Percentiles rank a stretch among this genome's conserved stretches.
Evolutionary conservation across 371 early-diverging fungal species (phyloP).

Genomic region (Lichtheimia ornata): DNA sequence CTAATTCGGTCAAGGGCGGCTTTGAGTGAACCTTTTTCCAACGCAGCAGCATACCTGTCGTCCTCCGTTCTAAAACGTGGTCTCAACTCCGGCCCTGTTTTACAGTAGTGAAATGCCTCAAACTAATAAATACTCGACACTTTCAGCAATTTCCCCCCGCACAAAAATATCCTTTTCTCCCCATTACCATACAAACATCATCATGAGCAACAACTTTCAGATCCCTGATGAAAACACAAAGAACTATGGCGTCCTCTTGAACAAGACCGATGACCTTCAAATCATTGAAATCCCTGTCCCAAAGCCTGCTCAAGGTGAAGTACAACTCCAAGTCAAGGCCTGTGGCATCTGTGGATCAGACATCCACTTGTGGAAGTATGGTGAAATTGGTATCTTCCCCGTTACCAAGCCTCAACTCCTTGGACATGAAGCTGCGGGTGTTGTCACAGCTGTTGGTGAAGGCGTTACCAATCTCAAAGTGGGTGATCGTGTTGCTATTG

Average conservation of each 20-base stretch:
- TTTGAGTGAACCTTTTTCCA: constrained; percentile 6
- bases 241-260: constrained; percentile 37
- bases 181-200: not conserved
- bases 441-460: constrained; percentile 42
- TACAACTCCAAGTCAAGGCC: constrained; percentile 42
- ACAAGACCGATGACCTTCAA: constrained; percentile 38
- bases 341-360: constrained; percentile 50
- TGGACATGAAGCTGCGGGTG: constrained; percentile 53
- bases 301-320: constrained; percentile 29
- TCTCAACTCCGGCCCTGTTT: constrained; percentile 3
- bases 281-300: constrained; percentile 43
- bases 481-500: constrained; percentile 38
- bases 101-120: not conserved
- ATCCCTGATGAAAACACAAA: constrained; percentile 22
- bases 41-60: constrained; percentile 1
- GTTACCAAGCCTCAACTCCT: constrained; percentile 35
- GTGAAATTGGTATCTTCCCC: constrained; percentile 49
- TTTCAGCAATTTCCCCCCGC: not conserved
- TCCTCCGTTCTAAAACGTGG: constrained; percentile 11
- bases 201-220: constrained; percentile 6
- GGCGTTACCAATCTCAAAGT: constrained; percentile 29
- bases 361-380: constrained; percentile 45
- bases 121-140: constrained; percentile 15
- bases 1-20: constrained; percentile 1
- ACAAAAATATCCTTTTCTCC: not conserved